These are phyloP conservation scores for Lepiota brunneoincarnata DNA, from an alignment of 768 basidiomycete genomes.

Conservation along the genomic window DNA sequence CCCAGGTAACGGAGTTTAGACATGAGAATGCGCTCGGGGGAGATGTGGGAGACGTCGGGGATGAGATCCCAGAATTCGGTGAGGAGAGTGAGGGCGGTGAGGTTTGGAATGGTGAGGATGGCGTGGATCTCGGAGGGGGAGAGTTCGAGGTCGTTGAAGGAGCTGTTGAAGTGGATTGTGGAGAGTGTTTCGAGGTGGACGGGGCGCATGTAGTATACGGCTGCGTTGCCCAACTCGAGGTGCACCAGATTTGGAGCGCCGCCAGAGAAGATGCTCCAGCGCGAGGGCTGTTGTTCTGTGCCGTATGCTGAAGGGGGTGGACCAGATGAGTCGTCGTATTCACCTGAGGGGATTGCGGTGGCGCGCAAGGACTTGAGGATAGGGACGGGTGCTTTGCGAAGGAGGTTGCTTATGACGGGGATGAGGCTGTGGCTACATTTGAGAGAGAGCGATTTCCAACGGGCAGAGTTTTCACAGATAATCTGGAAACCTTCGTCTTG, in stretches of 20 bases:
- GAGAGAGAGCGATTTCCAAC: conserved; percentile 7
- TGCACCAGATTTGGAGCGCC: not conserved
- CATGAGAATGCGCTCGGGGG: conserved; percentile 5
- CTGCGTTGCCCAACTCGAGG: conserved; percentile 6
- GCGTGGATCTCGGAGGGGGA: conserved; percentile 4
- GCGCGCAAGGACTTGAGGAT: conserved; percentile 6
- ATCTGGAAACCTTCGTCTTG: conserved; percentile 13
- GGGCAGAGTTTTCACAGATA: conserved; percentile 5
- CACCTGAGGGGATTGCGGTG: conserved; percentile 4
- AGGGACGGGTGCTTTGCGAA: conserved; percentile 7
- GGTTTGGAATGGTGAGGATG: conserved; percentile 7
- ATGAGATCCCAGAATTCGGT: conserved; percentile 13
- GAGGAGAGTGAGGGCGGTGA: conserved; percentile 10
- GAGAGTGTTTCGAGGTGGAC: conserved; percentile 9
- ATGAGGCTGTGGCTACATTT: conserved; percentile 5
- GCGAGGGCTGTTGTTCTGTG: not conserved
- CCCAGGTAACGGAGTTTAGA: conserved; percentile 7
- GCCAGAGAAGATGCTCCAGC: conserved; percentile 5
- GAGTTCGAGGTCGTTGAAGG: conserved; percentile 12
- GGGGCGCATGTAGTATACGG: conserved; percentile 12
- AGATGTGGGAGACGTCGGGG: conserved; percentile 8
- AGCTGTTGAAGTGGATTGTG: conserved; percentile 4
- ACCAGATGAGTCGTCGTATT: conserved; percentile 8
- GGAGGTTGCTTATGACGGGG: conserved; percentile 3
- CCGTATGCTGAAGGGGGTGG: conserved; percentile 4